Percentiles rank a stretch among this genome's conserved stretches.
These are phyloP conservation scores for Spergularia bocconei DNA, from an alignment of 148 eudicot genomes.

Conservation along the genomic window DNA sequence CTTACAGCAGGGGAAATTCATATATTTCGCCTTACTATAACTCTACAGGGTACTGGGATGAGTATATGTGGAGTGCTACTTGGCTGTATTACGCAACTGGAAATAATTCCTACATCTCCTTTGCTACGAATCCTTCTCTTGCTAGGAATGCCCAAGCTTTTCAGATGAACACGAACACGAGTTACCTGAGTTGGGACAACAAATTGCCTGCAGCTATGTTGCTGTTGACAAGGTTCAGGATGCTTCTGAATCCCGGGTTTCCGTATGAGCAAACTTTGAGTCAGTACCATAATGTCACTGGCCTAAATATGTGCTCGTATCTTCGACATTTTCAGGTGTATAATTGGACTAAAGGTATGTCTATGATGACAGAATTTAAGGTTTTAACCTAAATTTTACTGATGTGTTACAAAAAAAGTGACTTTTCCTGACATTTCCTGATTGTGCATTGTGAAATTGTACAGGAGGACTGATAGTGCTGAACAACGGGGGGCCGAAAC, in stretches of 20 bases:
- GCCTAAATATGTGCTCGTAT: constrained; percentile 75
- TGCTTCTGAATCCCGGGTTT: constrained; percentile 71
- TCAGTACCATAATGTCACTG: constrained; percentile 55
- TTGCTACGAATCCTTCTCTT: constrained; percentile 56
- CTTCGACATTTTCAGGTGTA: constrained; percentile 45
- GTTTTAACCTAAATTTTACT: no score
- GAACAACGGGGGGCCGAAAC: constrained; percentile 49
- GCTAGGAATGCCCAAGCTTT: constrained; percentile 45
- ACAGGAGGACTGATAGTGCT: constrained; percentile 70
- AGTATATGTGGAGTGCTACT: constrained; percentile 73
- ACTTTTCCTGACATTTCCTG: background rate
- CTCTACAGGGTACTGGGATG: constrained; percentile 67
- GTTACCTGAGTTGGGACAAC: constrained; percentile 81
- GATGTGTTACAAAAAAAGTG: no score
- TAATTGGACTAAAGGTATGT: constrained; percentile 62
- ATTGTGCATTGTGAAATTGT: background rate
- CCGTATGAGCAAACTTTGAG: constrained; percentile 63
- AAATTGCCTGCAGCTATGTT: constrained; percentile 70
- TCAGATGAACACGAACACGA: constrained; percentile 38
- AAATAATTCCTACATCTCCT: constrained; percentile 38
- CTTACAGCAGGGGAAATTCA: constrained; percentile 43
- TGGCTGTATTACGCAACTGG: constrained; percentile 91
- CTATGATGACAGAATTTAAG: background rate
- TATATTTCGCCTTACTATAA: constrained; percentile 51
- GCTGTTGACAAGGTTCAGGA: constrained; percentile 59